Evolutionary conservation across 257 asterid genomes (phyloP).

Genomic region (Ehretia macrophylla): DNA sequence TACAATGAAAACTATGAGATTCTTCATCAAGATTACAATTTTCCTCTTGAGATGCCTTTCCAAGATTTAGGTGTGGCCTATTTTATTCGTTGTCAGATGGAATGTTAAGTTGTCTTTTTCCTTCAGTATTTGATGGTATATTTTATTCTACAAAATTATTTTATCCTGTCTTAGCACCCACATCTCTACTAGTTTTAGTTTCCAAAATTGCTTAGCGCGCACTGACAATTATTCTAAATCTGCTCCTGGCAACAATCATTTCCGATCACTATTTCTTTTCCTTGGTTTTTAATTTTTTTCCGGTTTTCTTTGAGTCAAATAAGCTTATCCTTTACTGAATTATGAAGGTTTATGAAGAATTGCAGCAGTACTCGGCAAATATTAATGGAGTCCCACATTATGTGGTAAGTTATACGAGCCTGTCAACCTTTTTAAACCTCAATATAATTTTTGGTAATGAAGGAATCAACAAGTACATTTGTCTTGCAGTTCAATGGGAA

Average conservation of each 20-base stretch:
- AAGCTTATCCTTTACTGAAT: not conserved
- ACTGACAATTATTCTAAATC: no score
- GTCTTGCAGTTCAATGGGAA: conserved; percentile 60
- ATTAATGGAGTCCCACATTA: conserved; percentile 68
- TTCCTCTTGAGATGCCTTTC: not conserved
- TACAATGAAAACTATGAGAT: not conserved
- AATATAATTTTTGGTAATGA: not conserved
- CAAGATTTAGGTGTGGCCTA: no score
- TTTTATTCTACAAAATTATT: no score
- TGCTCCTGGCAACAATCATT: no score
- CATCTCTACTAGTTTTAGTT: no score
- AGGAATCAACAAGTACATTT: not conserved
- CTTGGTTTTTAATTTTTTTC: no score
- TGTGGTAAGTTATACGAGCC: conserved; percentile 38
- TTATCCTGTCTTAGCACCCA: no score
- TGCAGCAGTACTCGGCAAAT: conserved; percentile 40
- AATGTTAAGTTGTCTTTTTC: not conserved
- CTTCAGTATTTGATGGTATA: no score
- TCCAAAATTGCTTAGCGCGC: no score
- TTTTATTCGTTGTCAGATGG: not conserved
- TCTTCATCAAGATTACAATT: not conserved
- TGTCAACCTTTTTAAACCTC: not conserved
- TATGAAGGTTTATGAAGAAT: conserved; percentile 54
- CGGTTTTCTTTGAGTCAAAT: not conserved
- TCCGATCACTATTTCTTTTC: no score